Conservation (phyloP, 2,329 filamentous ascomycete species). For the Teratosphaeria viscida region DNA sequence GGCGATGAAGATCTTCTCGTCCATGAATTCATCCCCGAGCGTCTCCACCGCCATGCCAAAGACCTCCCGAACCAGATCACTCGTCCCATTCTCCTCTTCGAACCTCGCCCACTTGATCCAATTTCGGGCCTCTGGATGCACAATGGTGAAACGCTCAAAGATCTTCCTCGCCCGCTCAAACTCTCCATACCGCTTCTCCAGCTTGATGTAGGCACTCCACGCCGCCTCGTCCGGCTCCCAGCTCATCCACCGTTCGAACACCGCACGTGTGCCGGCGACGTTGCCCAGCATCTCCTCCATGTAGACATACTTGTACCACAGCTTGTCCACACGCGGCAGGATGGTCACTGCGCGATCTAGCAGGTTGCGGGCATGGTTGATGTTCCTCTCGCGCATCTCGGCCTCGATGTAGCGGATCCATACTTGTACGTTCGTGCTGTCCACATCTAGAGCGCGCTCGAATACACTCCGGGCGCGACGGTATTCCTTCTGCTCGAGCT, state of each 20-base stretch:
- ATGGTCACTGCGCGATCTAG: conserved; percentile 91
- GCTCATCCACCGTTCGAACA: conserved; percentile 96
- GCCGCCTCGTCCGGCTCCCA: conserved; percentile 96
- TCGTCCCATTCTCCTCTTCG: conserved; percentile 90
- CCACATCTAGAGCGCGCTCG: conserved; percentile 85
- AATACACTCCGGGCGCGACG: conserved; percentile 85
- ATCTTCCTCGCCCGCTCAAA: conserved; percentile 83
- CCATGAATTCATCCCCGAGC: conserved; percentile 87
- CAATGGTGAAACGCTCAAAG: conserved; percentile 79
- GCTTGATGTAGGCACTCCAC: conserved; percentile 91
- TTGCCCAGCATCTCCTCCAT: conserved; percentile 98
- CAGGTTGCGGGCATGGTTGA: conserved; percentile 91
- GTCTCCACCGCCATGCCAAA: conserved; percentile 82
- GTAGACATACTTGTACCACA: conserved; percentile 99
- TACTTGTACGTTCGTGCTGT: conserved; percentile 72
- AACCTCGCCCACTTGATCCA: conserved; percentile 99
- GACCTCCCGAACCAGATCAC: conserved; percentile 82
- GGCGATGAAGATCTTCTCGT: conserved; percentile 88
- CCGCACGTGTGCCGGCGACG: conserved; percentile 78
- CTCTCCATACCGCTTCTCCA: conserved; percentile 92
- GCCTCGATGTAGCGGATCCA: conserved; percentile 93
- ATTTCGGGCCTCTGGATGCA: conserved; percentile 88
- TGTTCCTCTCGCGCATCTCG: conserved; percentile 91
- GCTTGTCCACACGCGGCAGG: conserved; percentile 80
- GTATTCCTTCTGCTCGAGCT: conserved; percentile 96